A percentile compares a stretch with the other conserved stretches of the same genome.
Evolutionary conservation across 768 basidiomycete genomes (phyloP).

Genomic region (Panaeolus papilionaceus): DNA sequence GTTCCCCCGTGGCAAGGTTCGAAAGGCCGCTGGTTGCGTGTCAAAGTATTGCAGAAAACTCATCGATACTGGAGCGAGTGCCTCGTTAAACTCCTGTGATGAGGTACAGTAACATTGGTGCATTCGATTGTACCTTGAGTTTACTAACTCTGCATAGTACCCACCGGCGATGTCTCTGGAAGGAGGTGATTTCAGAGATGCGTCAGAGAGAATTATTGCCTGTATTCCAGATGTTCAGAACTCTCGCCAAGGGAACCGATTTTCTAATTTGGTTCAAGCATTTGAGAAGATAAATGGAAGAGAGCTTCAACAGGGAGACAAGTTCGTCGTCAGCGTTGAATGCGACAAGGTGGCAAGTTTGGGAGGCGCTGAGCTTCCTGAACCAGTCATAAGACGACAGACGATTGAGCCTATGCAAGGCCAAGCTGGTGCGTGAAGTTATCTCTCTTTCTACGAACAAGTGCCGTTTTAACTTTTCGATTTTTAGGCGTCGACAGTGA

Average conservation of each 20-base stretch:
- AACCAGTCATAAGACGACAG: not conserved
- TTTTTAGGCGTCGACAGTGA: not conserved
- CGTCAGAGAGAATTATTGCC: slow-evolving; percentile 15
- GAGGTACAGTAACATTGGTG: slow-evolving; percentile 8
- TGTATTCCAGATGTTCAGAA: slow-evolving; percentile 19
- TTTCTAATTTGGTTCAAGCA: slow-evolving; percentile 13
- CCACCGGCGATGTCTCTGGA: slow-evolving; percentile 21
- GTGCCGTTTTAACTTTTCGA: not conserved
- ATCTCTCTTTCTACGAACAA: not conserved
- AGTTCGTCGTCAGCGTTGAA: slow-evolving; percentile 21
- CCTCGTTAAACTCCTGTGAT: slow-evolving; percentile 20
- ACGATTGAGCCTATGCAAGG: not conserved
- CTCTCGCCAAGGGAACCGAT: slow-evolving; percentile 19
- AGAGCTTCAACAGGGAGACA: slow-evolving; percentile 19
- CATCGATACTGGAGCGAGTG: slow-evolving; percentile 15
- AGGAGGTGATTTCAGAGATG: slow-evolving; percentile 15
- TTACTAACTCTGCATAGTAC: slow-evolving; percentile 7
- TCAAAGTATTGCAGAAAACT: slow-evolving; percentile 16
- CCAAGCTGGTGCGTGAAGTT: not conserved
- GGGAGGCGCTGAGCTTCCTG: not conserved
- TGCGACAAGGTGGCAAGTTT: slow-evolving; percentile 14
- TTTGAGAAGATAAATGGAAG: slow-evolving; percentile 15
- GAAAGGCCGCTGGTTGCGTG: slow-evolving; percentile 18
- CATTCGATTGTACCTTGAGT: too few species aligned
- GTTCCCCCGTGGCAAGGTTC: slow-evolving; percentile 14